A percentile compares a stretch with the other conserved stretches of the same genome.
phyloP scores from a whole-genome alignment of 2,329 filamentous ascomycete genomes.

The Penicillium sp. region DNA sequence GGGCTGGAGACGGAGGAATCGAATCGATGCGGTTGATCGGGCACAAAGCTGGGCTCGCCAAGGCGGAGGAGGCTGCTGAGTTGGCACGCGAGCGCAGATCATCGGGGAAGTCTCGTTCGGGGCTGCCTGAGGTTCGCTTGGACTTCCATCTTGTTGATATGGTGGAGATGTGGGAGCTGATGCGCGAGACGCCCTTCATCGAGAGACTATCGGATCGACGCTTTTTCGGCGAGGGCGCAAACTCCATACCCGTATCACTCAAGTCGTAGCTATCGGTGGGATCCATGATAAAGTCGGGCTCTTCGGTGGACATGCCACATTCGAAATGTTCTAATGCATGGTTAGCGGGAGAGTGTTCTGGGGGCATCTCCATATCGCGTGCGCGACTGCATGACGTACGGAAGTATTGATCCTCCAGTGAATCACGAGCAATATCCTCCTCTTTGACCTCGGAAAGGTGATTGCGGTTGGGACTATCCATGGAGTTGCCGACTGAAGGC shows the following conservation, averaged over 20 bases:
- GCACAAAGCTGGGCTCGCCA: conserved; percentile 35
- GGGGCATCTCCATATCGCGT: too few species aligned
- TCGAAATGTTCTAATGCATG: conserved; percentile 38
- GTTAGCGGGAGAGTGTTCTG: conserved; percentile 4
- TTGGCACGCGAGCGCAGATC: conserved; percentile 42
- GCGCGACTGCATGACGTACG: conserved; percentile 58
- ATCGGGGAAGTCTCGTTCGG: conserved; percentile 31
- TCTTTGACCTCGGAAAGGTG: conserved; percentile 81
- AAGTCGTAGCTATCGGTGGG: conserved; percentile 42
- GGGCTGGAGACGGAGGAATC: conserved; percentile 62
- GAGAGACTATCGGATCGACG: conserved; percentile 51
- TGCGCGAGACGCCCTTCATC: conserved; percentile 62
- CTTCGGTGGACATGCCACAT: conserved; percentile 30
- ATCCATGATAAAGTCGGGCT: conserved; percentile 32
- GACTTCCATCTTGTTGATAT: conserved; percentile 55
- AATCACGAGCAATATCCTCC: conserved; percentile 65
- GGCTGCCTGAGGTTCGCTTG: conserved; percentile 37
- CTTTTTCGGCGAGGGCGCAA: conserved; percentile 56
- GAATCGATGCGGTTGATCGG: conserved; percentile 49
- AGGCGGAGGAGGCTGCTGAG: conserved; percentile 40
- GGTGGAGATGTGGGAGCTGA: conserved; percentile 69
- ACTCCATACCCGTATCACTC: conserved; percentile 65
- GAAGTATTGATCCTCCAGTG: conserved; percentile 63
- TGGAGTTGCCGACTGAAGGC: conserved; percentile 54
- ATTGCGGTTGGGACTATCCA: conserved; percentile 59